Percentiles rank a stretch among this genome's conserved stretches.
Conservation (phyloP, 208 protist species). For the Leishmania braziliensis region DNA sequence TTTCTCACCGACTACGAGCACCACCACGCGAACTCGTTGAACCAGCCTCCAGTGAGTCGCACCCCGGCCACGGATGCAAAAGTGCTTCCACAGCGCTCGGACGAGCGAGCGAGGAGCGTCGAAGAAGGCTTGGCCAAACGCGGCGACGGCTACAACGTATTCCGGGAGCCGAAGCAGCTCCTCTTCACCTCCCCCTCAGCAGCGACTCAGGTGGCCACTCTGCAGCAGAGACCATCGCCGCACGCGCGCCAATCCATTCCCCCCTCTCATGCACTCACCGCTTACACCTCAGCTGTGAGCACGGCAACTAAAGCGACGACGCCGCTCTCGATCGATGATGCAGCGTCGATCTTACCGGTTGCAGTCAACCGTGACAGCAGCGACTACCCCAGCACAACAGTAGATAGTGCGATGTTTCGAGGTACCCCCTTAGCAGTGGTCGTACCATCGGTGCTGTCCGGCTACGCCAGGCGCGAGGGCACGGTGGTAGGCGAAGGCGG, state of each 20-base stretch:
- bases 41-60: conserved; percentile 2
- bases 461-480: conserved; percentile 1
- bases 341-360: conserved; percentile 1
- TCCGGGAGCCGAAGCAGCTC: conserved; percentile 17
- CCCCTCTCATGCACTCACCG: not conserved
- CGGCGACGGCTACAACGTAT: not conserved
- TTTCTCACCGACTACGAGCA: not conserved
- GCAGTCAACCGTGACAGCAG: not conserved
- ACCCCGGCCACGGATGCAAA: conserved; percentile 27
- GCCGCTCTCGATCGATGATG: not conserved
- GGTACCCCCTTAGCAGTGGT: not conserved
- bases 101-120: no score
- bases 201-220: not conserved
- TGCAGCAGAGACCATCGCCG: not conserved
- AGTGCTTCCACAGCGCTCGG: not conserved
- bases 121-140: not conserved
- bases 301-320: not conserved
- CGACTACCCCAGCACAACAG: not conserved
- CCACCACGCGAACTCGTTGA: not conserved
- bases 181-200: conserved; percentile 16
- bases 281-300: not conserved
- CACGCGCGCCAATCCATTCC: not conserved
- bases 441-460: conserved; percentile 3
- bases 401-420: not conserved
- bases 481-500: not conserved